Percentiles rank a stretch among this genome's conserved stretches.
These are phyloP conservation scores for Acer campestre DNA, from an alignment of 345 rosid species.

Conservation along the genomic window DNA sequence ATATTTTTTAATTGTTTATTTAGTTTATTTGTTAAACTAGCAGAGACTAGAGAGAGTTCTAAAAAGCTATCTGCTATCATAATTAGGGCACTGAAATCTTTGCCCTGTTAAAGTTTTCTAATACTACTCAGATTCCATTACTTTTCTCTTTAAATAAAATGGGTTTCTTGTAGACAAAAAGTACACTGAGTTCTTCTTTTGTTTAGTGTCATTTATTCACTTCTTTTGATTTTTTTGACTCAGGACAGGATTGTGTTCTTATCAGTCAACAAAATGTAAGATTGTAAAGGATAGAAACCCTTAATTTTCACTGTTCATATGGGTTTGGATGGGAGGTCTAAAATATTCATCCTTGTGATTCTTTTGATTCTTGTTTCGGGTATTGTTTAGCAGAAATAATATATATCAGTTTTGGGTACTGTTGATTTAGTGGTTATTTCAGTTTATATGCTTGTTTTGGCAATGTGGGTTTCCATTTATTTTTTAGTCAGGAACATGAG, in stretches of 20 bases:
- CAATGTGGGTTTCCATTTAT: background rate
- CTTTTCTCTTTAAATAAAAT: background rate
- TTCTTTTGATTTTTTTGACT: background rate
- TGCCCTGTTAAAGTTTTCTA: background rate
- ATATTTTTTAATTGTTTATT: background rate
- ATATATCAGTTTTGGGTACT: background rate
- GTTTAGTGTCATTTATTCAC: background rate
- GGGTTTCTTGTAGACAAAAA: background rate
- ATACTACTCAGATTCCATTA: background rate
- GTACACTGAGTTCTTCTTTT: background rate
- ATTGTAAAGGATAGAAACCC: background rate
- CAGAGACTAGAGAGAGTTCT: background rate
- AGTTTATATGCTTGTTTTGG: background rate
- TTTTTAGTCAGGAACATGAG: background rate
- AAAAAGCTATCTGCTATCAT: background rate
- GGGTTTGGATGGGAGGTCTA: background rate
- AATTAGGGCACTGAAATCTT: conserved; percentile 10
- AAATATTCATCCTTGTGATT: background rate
- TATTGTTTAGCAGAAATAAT: background rate
- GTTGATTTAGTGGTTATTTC: background rate
- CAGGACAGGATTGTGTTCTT: background rate
- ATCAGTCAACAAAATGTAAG: conserved; percentile 2
- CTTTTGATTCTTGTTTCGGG: background rate
- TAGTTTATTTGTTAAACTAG: conserved; percentile 7
- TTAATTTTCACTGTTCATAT: background rate